phyloP scores from a whole-genome alignment of 306 rosid genomes.

The Citrullus amarus region DNA sequence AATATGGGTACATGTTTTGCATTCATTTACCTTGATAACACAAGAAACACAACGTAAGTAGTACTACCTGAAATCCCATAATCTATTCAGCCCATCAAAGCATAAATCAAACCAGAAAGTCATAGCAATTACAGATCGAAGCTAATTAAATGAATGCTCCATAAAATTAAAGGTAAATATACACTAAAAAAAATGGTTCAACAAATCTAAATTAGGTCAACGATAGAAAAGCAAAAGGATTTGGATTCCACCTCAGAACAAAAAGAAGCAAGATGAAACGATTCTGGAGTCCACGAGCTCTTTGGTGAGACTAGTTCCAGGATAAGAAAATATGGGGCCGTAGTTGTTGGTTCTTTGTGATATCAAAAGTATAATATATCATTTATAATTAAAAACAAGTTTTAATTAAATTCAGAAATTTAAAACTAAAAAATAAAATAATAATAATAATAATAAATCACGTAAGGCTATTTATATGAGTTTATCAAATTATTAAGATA shows the following conservation, averaged over 20 bases:
- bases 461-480: too few species aligned
- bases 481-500: too few species aligned
- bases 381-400: too few species aligned
- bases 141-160: not conserved
- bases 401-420: too few species aligned
- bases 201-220: not conserved
- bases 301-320: not conserved
- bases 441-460: too few species aligned
- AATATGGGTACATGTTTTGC: not conserved
- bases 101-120: not conserved
- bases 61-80: not conserved
- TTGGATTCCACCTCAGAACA: not conserved
- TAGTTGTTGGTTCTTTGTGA: not conserved
- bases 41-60: not conserved
- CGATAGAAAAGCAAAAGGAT: not conserved
- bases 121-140: not conserved
- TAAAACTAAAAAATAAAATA: too few species aligned
- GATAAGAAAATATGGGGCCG: not conserved
- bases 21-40: not conserved
- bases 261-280: not conserved
- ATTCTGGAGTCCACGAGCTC: not conserved
- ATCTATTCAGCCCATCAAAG: not conserved
- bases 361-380: too few species aligned
- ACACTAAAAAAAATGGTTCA: not conserved
- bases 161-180: not conserved